A percentile compares a stretch with the other conserved stretches of the same genome.
Evolutionary conservation across 768 basidiomycete species (phyloP).

Genomic region (Gymnopilus junonius): DNA sequence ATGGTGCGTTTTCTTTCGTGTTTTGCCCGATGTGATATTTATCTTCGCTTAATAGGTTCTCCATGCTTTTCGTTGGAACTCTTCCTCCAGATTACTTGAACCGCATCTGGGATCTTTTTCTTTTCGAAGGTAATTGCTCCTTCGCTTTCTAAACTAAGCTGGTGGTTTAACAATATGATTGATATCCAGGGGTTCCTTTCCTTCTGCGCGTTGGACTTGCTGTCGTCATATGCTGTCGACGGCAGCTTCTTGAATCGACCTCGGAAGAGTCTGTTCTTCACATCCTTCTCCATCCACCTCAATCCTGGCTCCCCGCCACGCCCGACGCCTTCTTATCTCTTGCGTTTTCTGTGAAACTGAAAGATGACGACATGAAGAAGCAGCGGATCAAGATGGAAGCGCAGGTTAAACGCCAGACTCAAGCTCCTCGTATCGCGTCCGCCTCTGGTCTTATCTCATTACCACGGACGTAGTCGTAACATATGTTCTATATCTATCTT

Average conservation of each 20-base stretch:
- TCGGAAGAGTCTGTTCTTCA: slow-evolving; percentile 52
- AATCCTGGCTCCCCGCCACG: slow-evolving; percentile 55
- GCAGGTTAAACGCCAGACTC: slow-evolving; percentile 67
- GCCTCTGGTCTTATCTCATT: slow-evolving; percentile 27
- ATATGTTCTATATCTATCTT: background rate
- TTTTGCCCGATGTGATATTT: background rate
- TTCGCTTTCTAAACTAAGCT: background rate
- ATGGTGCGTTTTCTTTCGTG: slow-evolving; percentile 51
- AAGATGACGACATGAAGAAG: slow-evolving; percentile 80
- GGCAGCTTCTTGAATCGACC: slow-evolving; percentile 54
- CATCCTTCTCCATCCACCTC: slow-evolving; percentile 54
- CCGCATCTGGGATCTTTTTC: slow-evolving; percentile 82
- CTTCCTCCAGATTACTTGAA: slow-evolving; percentile 69
- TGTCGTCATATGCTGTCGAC: slow-evolving; percentile 62
- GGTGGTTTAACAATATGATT: background rate
- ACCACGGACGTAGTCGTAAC: slow-evolving; percentile 22
- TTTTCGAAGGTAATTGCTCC: slow-evolving; percentile 68
- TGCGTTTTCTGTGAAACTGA: slow-evolving; percentile 67
- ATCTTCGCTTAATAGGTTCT: slow-evolving; percentile 55
- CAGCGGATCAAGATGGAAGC: slow-evolving; percentile 77
- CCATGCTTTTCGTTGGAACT: slow-evolving; percentile 68
- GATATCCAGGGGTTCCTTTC: slow-evolving; percentile 64
- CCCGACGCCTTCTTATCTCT: slow-evolving; percentile 69
- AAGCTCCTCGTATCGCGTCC: slow-evolving; percentile 36
- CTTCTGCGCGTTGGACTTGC: slow-evolving; percentile 77